A percentile compares a stretch with the other conserved stretches of the same genome.
Conservation (phyloP, 73 alveolate genomes). For the Stentor coeruleus region DNA sequence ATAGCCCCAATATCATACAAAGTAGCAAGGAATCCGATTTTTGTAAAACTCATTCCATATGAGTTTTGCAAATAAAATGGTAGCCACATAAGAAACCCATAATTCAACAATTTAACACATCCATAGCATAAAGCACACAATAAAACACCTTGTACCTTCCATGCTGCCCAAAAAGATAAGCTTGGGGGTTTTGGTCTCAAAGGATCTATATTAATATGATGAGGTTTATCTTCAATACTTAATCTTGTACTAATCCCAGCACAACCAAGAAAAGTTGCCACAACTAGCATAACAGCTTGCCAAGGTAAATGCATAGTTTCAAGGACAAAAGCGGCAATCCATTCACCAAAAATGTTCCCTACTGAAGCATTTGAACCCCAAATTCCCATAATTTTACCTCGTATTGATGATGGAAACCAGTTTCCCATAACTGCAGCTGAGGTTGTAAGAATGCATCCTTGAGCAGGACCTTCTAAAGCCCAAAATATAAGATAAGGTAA, state of each 20-base stretch:
- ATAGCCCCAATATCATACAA: background rate
- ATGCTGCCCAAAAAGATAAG: background rate
- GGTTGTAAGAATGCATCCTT: slow-evolving; percentile 27
- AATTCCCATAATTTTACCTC: slow-evolving; percentile 54
- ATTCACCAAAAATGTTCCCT: slow-evolving; percentile 56
- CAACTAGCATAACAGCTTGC: background rate
- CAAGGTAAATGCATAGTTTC: slow-evolving; percentile 7
- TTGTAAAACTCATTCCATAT: background rate
- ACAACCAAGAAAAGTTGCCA: background rate
- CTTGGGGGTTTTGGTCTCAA: background rate
- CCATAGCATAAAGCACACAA: slow-evolving; percentile 6
- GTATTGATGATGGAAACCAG: slow-evolving; percentile 57
- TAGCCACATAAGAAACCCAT: slow-evolving; percentile 3
- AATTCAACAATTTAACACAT: background rate
- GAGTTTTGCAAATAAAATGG: background rate
- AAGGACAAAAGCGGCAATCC: background rate
- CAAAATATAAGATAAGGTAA: background rate
- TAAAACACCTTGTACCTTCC: slow-evolving; percentile 2
- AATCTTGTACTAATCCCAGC: background rate
- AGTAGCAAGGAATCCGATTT: background rate
- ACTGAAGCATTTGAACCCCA: slow-evolving; percentile 48
- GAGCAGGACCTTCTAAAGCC: background rate
- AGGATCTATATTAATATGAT: background rate
- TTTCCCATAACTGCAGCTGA: slow-evolving; percentile 52
- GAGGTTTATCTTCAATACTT: background rate